Percentiles rank a stretch among this genome's conserved stretches.
These are phyloP conservation scores for Lolium multiflorum DNA, from an alignment of 176 grass and related monocot genomes.

Conservation along the genomic window DNA sequence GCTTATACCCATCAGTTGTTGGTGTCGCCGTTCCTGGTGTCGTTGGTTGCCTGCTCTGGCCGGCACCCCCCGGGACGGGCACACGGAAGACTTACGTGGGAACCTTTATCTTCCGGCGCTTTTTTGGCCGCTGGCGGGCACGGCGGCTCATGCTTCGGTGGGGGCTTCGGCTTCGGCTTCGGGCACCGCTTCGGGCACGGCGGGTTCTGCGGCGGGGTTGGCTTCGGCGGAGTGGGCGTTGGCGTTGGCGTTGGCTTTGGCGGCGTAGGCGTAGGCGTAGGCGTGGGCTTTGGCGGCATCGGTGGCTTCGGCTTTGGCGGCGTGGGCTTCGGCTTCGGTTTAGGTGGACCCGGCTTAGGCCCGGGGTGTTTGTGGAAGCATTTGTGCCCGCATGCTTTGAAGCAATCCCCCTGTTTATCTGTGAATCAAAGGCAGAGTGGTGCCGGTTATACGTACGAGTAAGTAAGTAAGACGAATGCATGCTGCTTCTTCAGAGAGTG, in stretches of 20 bases:
- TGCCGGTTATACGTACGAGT: neutral
- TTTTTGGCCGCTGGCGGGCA: neutral
- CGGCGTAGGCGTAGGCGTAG: neutral
- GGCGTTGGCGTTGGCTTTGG: neutral
- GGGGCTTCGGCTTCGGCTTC: neutral
- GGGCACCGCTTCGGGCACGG: too few relatives aligned
- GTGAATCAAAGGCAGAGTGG: neutral
- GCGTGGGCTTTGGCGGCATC: neutral
- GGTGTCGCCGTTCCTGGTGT: neutral
- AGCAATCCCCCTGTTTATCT: slow-evolving; percentile 40
- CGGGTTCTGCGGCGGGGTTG: neutral
- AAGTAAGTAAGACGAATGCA: neutral
- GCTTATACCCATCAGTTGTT: neutral
- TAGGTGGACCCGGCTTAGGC: neutral
- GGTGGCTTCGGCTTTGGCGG: neutral
- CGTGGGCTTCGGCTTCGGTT: neutral
- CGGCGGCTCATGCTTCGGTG: neutral
- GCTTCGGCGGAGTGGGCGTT: neutral
- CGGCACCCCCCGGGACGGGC: too few relatives aligned
- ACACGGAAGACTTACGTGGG: too few relatives aligned
- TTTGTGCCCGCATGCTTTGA: slow-evolving; percentile 22
- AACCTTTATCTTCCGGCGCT: too few relatives aligned
- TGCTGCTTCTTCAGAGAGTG: neutral
- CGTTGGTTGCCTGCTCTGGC: too few relatives aligned
- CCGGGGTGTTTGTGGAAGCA: slow-evolving; percentile 30